Percentiles rank a stretch among this genome's conserved stretches.
Conservation (phyloP, 306 rosid genomes). For the Phaseolus lunatus region DNA sequence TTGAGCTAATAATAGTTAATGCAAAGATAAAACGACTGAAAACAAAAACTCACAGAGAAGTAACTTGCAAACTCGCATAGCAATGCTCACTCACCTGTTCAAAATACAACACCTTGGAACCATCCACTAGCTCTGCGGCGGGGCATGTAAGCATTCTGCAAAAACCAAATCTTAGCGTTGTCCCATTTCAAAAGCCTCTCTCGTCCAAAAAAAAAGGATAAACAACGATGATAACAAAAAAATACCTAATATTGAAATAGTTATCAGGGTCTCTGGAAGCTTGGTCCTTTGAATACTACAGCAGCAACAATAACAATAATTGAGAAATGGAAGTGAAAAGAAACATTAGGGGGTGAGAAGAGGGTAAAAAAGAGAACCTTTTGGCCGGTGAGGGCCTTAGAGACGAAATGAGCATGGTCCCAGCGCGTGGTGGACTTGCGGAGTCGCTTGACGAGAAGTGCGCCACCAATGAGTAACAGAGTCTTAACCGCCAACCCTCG, state of each 20-base stretch:
- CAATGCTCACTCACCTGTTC: conserved; percentile 69
- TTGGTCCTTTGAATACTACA: conserved; percentile 86
- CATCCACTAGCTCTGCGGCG: conserved; percentile 95
- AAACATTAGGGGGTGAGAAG: background rate
- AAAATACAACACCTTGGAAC: conserved; percentile 83
- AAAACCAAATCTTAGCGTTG: background rate
- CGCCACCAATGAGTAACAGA: conserved; percentile 82
- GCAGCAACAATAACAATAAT: background rate
- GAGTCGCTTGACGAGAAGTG: conserved; percentile 81
- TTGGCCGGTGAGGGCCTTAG: conserved; percentile 87
- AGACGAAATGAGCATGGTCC: conserved; percentile 90
- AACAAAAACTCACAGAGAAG: conserved; percentile 12
- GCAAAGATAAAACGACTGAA: background rate
- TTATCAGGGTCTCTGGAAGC: conserved; percentile 93
- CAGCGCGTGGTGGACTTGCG: conserved; percentile 98
- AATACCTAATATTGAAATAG: conserved; percentile 88
- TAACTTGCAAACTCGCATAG: background rate
- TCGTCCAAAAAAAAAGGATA: background rate
- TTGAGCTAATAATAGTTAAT: conserved; percentile 21
- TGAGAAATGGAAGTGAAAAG: background rate
- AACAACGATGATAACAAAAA: background rate
- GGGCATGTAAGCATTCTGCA: conserved; percentile 75
- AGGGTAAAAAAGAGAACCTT: conserved; percentile 50
- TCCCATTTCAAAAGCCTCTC: conserved; percentile 1
- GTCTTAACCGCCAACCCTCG: conserved; percentile 77